Conservation (phyloP, 495 filamentous ascomycete species). For the Penicillium mononematosum region DNA sequence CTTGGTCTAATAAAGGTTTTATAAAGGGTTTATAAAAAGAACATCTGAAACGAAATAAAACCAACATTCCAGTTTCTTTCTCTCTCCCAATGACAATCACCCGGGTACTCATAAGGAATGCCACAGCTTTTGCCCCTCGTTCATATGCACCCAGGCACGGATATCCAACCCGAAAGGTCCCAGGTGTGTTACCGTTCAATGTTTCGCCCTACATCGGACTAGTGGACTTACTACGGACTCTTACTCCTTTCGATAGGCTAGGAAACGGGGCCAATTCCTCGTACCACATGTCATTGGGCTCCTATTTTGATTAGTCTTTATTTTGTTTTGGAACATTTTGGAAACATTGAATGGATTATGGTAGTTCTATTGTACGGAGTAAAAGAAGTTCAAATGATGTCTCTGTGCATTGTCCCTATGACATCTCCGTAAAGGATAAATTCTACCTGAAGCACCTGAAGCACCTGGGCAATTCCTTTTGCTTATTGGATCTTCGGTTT, state of each 20-base stretch:
- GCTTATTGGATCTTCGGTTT: slow-evolving; percentile 10
- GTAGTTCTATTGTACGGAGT: not conserved
- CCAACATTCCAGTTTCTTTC: not conserved
- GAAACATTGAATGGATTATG: no score
- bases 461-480: not conserved
- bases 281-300: slow-evolving; percentile 8
- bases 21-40: not conserved
- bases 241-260: slow-evolving; percentile 1
- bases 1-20: not conserved
- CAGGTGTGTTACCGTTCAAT: slow-evolving; percentile 7
- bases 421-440: not conserved
- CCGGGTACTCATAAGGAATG: slow-evolving; percentile 7
- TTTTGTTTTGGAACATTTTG: no score
- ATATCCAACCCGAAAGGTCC: slow-evolving; percentile 5
- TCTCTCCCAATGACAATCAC: not conserved
- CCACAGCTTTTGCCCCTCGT: slow-evolving; percentile 18
- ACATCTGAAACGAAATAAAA: slow-evolving; percentile 3
- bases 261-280: slow-evolving; percentile 11
- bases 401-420: no score
- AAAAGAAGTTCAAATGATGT: not conserved
- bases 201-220: slow-evolving; percentile 2
- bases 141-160: slow-evolving; percentile 14
- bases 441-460: not conserved
- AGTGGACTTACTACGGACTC: slow-evolving; percentile 6
- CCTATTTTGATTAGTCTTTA: not conserved